Base-by-base conservation (phyloP, 176 grass and related monocot species). In the Poa annua region DNA sequence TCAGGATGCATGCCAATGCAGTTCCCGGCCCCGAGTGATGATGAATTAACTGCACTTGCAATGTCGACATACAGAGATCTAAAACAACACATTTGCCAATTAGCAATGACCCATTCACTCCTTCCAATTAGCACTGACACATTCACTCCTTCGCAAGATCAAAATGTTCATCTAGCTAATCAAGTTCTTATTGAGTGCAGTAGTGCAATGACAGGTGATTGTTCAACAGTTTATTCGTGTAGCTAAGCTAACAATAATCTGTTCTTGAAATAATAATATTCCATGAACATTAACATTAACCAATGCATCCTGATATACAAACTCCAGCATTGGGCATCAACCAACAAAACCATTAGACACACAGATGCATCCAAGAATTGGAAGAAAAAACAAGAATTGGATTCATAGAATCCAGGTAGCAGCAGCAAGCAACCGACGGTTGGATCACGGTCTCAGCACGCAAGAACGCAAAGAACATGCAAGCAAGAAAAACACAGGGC, bases 341-440 rank as follows among this genome's bases (percentile, higher is more conserved):
- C 1, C 65, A 67, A 6, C 65, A 67, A 39, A 67, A 67, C 42
- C 1, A 45, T 45, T 3, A 11, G 2, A 45, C 42, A 41, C 1
- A 8, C 39, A 36, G 35, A 45, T 11, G 60, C 60, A 32, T 63
- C 60, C 60, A 63, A 63, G 60, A 63, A 32, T 15, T 32, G 60
- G 1, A 29, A 62, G 29, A 62, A 62, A 3, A 41, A 45, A 2
- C 59, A 29, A 59, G 55, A 57, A 57, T 57, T 29, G 22, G 11
- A 15, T 32, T 71, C 39, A 22, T 24, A 24, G 67, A 71, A 44
- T 45, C 38, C 20, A 45, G 39, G 39, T 71, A 44, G 66, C 20
- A 71, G 67, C 67, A 41, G 35, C 66, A 68, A 69, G 35, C 66
- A 68, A 69, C 19, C 36, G 5, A 13, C 67, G 44, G 38, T 70